Base-by-base conservation (phyloP, 2,329 filamentous ascomycete genomes). In the Lachnum nothofagi region DNA sequence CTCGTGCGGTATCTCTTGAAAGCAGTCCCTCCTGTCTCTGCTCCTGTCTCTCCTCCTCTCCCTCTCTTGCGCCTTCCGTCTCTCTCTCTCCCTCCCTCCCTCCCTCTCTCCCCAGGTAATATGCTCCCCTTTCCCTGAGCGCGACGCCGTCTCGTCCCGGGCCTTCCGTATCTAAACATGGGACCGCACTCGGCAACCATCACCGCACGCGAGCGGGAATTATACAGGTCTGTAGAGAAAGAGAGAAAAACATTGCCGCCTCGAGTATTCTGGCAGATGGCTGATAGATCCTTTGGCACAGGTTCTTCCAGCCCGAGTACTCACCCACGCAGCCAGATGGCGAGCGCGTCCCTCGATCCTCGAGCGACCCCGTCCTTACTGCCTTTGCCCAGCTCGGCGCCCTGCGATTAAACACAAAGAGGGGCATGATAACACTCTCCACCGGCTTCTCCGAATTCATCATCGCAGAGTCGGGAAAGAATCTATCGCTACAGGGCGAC, bases 311-410 rank as follows among this genome's bases (percentile, higher is more conserved):
- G 10, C 56, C 57, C 19, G 52, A 56, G 5, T 42, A 31, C 12
- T 39, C 42, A n/a, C 33, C 29, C 8, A 44, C 1, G 10, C 23
- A 16, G 4, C 23, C 39, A 12, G 34, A 44, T 33, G 44, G 34
- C 19, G 17, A 38, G 12, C 29, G 37, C 16, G 37, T 40, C 5
- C 46, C 29, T 6, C 49, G 38, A 48, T 44, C 60, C 16, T 56
- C 61, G 1, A 48, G 39, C 41, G 75, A 72, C 60, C 70, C 71
- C 2, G 68, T 66, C 40, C 65, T 77, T 19, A 68, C 68, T 2
- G 68, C 70, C 1, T 69, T 72, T 52, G 66, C 76, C 2, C 76
- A 79, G 58, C 67, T 80, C 14, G 72, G 70, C 10, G 69, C 74
- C 0, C 63, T 78, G 12, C 68, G 74, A 2, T 63, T 79, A 47